phyloP scores from a whole-genome alignment of 495 filamentous ascomycete genomes.

The Trichoderma parareesei region DNA sequence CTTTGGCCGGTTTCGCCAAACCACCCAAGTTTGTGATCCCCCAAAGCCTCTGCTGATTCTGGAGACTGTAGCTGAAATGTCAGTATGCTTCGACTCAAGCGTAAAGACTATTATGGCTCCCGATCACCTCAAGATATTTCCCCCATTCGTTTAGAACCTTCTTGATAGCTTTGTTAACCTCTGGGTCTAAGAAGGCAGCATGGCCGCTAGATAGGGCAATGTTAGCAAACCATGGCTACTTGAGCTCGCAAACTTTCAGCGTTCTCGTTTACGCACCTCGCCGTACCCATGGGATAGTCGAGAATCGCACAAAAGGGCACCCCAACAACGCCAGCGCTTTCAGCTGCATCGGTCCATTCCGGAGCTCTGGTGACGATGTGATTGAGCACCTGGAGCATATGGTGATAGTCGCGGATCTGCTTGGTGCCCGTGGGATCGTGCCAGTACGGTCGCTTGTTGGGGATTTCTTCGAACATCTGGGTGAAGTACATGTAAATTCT shows the following conservation, averaged over 20 bases:
- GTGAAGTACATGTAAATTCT: constrained; percentile 45
- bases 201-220: constrained; percentile 35
- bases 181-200: constrained; percentile 55
- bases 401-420: constrained; percentile 54
- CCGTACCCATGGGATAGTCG: constrained; percentile 67
- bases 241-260: constrained; percentile 11
- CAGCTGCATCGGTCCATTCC: constrained; percentile 47
- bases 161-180: constrained; percentile 61
- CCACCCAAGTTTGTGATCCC: constrained; percentile 46
- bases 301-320: constrained; percentile 61
- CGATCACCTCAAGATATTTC: constrained; percentile 41
- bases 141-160: constrained; percentile 63
- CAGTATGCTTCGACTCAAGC: neutral
- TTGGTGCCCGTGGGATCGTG: constrained; percentile 49
- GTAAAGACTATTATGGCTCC: neutral
- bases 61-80: constrained; percentile 27
- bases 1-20: constrained; percentile 43
- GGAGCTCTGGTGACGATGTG: constrained; percentile 55
- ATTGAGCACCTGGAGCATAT: constrained; percentile 59
- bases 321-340: constrained; percentile 54
- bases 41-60: constrained; percentile 50
- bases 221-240: neutral
- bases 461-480: constrained; percentile 63
- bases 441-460: constrained; percentile 46
- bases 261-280: constrained; percentile 45